Evolutionary conservation across 805 yeast species (phyloP).

Genomic region (Hermanozyma aechmeae): DNA sequence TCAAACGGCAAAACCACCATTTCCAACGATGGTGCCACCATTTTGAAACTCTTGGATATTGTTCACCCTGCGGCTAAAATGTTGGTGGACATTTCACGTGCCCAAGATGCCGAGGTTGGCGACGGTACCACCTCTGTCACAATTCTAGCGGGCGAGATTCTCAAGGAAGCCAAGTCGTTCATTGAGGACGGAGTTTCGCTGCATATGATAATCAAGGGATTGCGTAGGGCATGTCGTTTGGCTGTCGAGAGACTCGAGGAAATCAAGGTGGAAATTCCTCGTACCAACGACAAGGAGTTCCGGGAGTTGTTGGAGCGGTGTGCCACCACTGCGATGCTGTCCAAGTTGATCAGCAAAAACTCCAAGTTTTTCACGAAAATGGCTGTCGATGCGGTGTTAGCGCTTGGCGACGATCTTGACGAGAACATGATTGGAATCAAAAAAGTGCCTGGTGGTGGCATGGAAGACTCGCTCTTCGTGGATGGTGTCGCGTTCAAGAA

Average conservation of each 20-base stretch:
- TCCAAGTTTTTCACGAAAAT: slow-evolving; percentile 85
- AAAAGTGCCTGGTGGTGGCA: slow-evolving; percentile 91
- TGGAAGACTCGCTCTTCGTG: slow-evolving; percentile 85
- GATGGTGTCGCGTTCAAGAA: slow-evolving; percentile 96
- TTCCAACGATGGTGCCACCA: slow-evolving; percentile 98
- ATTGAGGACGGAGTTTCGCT: slow-evolving; percentile 96
- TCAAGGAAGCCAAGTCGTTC: slow-evolving; percentile 82
- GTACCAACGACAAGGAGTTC: slow-evolving; percentile 42
- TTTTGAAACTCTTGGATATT: slow-evolving; percentile 81
- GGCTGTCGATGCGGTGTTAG: slow-evolving; percentile 92
- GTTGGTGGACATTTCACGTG: slow-evolving; percentile 85
- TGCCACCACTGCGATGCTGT: slow-evolving; percentile 96
- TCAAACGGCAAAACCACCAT: slow-evolving; percentile 83
- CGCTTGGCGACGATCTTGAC: slow-evolving; percentile 79
- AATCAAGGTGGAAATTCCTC: slow-evolving; percentile 61
- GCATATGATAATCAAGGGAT: slow-evolving; percentile 80
- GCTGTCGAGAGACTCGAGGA: slow-evolving; percentile 70
- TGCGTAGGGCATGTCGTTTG: slow-evolving; percentile 68
- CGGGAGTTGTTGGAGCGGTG: slow-evolving; percentile 79
- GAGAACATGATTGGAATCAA: slow-evolving; percentile 90
- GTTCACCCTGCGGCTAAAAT: slow-evolving; percentile 99
- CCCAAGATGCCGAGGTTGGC: slow-evolving; percentile 97
- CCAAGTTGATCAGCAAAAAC: slow-evolving; percentile 83
- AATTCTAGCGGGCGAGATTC: slow-evolving; percentile 85
- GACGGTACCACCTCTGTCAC: slow-evolving; percentile 98